Conservation (phyloP, 331 rosid species). For the Prunus yedoensis region DNA sequence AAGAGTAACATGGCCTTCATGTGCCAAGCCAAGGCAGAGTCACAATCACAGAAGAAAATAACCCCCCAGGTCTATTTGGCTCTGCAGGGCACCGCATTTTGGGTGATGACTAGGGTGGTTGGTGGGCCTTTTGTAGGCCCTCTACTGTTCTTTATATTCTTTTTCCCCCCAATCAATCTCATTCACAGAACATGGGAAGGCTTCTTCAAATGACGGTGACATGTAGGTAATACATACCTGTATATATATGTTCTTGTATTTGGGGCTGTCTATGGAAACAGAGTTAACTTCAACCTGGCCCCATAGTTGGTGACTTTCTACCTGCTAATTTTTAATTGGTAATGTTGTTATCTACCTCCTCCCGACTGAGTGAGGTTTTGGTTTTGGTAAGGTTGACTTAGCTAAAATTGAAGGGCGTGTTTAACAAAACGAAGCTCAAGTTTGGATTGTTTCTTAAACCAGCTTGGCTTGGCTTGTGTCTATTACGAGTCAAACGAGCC, state of each 20-base stretch:
- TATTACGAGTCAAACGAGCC: too few species aligned
- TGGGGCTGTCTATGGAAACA: neutral
- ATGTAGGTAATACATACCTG: neutral
- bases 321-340: neutral
- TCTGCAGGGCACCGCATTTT: slow-evolving; percentile 33
- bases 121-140: slow-evolving; percentile 51
- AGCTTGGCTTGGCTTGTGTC: too few species aligned
- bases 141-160: slow-evolving; percentile 12
- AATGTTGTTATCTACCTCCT: too few species aligned
- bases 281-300: neutral
- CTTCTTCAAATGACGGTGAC: slow-evolving; percentile 29
- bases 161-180: slow-evolving; percentile 45
- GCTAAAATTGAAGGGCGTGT: too few species aligned
- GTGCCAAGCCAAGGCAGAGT: slow-evolving; percentile 55
- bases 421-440: too few species aligned
- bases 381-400: too few species aligned
- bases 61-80: slow-evolving; percentile 20
- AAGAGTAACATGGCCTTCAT: slow-evolving; percentile 79
- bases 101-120: neutral
- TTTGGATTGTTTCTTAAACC: too few species aligned
- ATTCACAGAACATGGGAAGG: slow-evolving; percentile 60
- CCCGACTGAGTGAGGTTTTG: too few species aligned
- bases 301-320: neutral
- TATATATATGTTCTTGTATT: neutral
- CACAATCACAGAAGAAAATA: slow-evolving; percentile 45